Evolutionary conservation across 352 stramenopile genomes (phyloP).

Genomic region (Phytophthora ramorum): DNA sequence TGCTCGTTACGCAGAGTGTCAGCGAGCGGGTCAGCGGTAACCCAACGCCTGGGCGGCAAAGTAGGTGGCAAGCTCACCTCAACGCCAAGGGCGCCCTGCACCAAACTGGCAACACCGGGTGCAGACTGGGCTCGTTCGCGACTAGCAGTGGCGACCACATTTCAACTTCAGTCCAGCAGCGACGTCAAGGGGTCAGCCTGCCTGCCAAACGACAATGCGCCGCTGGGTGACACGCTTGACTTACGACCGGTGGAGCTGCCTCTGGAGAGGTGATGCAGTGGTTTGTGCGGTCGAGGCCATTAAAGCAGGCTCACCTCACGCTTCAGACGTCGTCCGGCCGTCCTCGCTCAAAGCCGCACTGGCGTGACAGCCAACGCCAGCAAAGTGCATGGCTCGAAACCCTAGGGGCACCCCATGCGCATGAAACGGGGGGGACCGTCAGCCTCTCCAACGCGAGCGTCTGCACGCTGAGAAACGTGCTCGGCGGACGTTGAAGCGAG

Average conservation of each 20-base stretch:
- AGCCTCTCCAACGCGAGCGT: slow-evolving; percentile 2
- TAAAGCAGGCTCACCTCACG: no score
- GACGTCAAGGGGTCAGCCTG: slow-evolving; percentile 18
- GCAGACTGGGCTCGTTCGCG: no score
- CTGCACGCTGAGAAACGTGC: slow-evolving; percentile 30
- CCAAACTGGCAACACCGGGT: no score
- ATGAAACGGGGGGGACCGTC: slow-evolving; percentile 13
- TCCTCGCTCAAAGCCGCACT: background rate
- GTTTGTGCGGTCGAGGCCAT: slow-evolving; percentile 9
- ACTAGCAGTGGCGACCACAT: no score
- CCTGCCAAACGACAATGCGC: slow-evolving; percentile 15
- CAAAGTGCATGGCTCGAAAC: slow-evolving; percentile 15
- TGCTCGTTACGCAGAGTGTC: background rate
- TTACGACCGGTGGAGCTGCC: slow-evolving; percentile 7
- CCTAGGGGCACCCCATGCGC: background rate
- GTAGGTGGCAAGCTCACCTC: slow-evolving; percentile 4
- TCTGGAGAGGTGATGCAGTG: background rate
- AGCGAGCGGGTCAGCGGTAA: slow-evolving; percentile 3
- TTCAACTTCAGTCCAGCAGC: slow-evolving; percentile 30
- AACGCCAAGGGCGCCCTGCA: no score
- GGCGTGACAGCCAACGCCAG: slow-evolving; percentile 9
- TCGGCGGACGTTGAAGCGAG: slow-evolving; percentile 29
- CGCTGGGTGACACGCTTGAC: slow-evolving; percentile 6
- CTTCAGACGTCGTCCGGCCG: slow-evolving; percentile 1
- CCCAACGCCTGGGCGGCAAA: background rate